phyloP scores from a whole-genome alignment of 192 early-diverging fungal species.

The Backusella tarrabulga region DNA sequence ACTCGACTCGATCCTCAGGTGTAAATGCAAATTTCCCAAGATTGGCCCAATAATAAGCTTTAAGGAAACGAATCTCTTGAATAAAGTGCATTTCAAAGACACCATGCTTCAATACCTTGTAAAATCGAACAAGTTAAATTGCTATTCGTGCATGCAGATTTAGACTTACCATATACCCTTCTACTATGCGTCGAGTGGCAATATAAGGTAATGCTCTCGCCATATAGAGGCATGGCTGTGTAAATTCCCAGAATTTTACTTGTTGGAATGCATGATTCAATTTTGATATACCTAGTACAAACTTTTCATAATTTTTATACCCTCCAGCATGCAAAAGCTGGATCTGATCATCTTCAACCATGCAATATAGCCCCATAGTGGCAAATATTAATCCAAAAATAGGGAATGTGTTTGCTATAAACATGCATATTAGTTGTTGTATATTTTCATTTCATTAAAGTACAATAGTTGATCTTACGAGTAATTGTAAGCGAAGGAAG shows the following conservation, averaged over 20 bases:
- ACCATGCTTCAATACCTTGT: conserved; percentile 31
- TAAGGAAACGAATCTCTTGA: conserved; percentile 42
- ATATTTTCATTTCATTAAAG: neutral
- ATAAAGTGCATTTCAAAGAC: conserved; percentile 32
- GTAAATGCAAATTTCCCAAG: conserved; percentile 45
- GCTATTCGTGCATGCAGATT: neutral
- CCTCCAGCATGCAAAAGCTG: neutral
- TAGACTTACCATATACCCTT: conserved; percentile 33
- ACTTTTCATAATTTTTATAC: conserved; percentile 23
- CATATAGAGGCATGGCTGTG: conserved; percentile 34
- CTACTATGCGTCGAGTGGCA: conserved; percentile 29
- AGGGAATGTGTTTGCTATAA: conserved; percentile 36
- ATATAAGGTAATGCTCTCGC: conserved; percentile 41
- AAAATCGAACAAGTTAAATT: neutral
- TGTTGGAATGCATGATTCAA: conserved; percentile 37
- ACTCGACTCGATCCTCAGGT: conserved; percentile 30
- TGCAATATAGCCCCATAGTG: conserved; percentile 30
- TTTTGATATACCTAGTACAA: conserved; percentile 21
- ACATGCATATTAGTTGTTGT: neutral
- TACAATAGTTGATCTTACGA: conserved; percentile 18
- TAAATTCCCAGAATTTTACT: conserved; percentile 41
- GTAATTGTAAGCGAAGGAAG: conserved; percentile 33
- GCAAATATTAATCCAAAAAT: conserved; percentile 35
- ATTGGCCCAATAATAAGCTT: conserved; percentile 45
- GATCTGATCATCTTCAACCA: conserved; percentile 29